Evolutionary conservation across 495 filamentous ascomycete species (phyloP).

Genomic region (Aspergillus cristatus): DNA sequence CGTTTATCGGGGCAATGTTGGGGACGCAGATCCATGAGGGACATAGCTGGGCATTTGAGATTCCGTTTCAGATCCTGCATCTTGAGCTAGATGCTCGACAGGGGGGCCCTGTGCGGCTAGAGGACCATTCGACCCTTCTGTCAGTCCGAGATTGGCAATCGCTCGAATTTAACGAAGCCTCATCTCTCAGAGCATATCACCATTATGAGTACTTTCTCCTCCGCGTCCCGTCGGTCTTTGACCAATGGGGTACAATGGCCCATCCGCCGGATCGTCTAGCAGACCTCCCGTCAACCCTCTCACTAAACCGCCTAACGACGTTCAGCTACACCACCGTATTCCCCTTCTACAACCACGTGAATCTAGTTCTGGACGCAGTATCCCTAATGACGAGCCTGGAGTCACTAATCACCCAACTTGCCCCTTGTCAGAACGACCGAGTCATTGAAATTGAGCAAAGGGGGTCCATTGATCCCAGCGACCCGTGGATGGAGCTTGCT

Average conservation of each 20-base stretch:
- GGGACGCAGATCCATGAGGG: constrained; percentile 19
- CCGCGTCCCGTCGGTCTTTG: constrained; percentile 26
- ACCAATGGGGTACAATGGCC: constrained; percentile 19
- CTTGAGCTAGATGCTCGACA: constrained; percentile 11
- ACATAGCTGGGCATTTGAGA: constrained; percentile 34
- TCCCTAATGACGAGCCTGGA: constrained; percentile 20
- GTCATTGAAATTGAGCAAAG: constrained; percentile 28
- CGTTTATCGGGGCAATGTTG: constrained; percentile 21
- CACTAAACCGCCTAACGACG: constrained; percentile 16
- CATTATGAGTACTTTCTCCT: constrained; percentile 37
- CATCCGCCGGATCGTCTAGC: neutral
- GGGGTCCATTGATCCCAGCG: constrained; percentile 33
- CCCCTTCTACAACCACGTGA: constrained; percentile 37
- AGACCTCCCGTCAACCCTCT: constrained; percentile 2
- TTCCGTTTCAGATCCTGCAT: constrained; percentile 24
- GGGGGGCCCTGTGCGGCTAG: constrained; percentile 3
- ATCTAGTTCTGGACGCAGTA: constrained; percentile 23
- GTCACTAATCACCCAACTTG: constrained; percentile 23
- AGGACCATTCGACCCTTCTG: constrained; percentile 13
- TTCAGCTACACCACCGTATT: constrained; percentile 36
- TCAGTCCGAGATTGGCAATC: constrained; percentile 23
- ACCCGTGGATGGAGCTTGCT: constrained; percentile 37
- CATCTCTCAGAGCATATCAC: constrained; percentile 33
- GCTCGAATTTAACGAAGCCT: constrained; percentile 31
- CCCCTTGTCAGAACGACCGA: constrained; percentile 21